Evolutionary conservation across 495 filamentous ascomycete genomes (phyloP).

Genomic region (Penicillium parvum): DNA sequence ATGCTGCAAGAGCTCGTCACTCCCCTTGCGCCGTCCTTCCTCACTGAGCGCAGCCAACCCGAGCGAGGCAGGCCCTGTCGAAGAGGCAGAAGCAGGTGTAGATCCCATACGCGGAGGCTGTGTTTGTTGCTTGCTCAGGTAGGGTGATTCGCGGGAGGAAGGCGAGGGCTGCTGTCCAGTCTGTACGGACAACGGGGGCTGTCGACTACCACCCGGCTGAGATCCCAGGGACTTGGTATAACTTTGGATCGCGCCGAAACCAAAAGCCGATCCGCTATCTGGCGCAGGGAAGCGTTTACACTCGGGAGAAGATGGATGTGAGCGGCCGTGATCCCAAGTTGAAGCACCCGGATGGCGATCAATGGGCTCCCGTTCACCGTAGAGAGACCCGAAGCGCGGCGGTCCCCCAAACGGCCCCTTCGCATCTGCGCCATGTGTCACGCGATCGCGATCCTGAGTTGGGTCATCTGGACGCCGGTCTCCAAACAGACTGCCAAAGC

Average conservation of each 20-base stretch:
- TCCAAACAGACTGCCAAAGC: conserved; percentile 32
- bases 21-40: conserved; percentile 50
- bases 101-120: conserved; percentile 29
- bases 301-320: conserved; percentile 41
- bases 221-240: conserved; percentile 47
- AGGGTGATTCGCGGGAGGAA: conserved; percentile 34
- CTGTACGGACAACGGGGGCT: conserved; percentile 30
- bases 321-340: conserved; percentile 38
- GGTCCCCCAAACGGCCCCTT: conserved; percentile 20
- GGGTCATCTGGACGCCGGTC: conserved; percentile 40
- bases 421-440: conserved; percentile 28
- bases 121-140: conserved; percentile 30
- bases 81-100: conserved; percentile 13
- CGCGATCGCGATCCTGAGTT: conserved; percentile 35
- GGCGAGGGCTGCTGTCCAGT: conserved; percentile 35
- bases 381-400: conserved; percentile 30
- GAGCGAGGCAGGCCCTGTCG: conserved; percentile 22
- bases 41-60: conserved; percentile 27
- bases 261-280: conserved; percentile 33
- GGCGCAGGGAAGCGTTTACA: conserved; percentile 34
- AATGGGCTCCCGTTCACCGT: conserved; percentile 31
- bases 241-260: conserved; percentile 45
- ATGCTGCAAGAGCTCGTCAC: conserved; percentile 49
- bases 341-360: conserved; percentile 28
- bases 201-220: conserved; percentile 35